Base-by-base conservation (phyloP, 2,329 filamentous ascomycete species). In the Macrophomina tecta region DNA sequence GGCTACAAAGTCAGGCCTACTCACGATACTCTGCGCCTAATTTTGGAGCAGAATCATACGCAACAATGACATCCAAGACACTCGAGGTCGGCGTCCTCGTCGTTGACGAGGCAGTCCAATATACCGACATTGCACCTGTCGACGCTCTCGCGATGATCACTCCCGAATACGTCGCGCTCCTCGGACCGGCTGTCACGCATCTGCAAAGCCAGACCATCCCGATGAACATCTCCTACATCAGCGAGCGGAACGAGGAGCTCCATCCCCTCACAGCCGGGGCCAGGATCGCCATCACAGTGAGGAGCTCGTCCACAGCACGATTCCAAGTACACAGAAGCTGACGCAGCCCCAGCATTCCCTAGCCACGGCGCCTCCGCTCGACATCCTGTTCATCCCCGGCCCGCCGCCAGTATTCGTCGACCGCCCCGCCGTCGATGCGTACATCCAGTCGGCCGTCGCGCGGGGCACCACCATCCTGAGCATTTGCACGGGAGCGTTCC, bases 51-150 rank as follows among this genome's bases (percentile, higher is more conserved):
- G 36, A 12, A 38, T 38, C 6, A 38, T 38, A 38, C 36, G 36
- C 36, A 38, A 38, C 36, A 38, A 38, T 38, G 36, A 38, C 36
- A 12, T 7, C 36, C 36, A 38, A 38, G 36, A 38, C 36, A 38
- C 52, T 56, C 52, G 52, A 56, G 28, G 36, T 56, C n/a, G 52
- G 52, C 52, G 52, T 56, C 16, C 52, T 56, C 5, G 4, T 56
- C 32, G 34, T 40, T 34, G 52, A n/a, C 18, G 52, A 56, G 12
- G 52, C 16, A 3, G 34, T 56, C 52, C 52, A 56, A 40, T 40
- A 14, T 34, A 55, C 32, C 7, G 52, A 55, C 32, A 38, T 55
- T 32, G 52, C 52, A 9, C 52, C 52, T 16, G 52, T 40, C 30
- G 52, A 55, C 34, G 6, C 36, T 5, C 32, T 55, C 32, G 16